A percentile compares a stretch with the other conserved stretches of the same genome.
Conservation (phyloP, 106 monocot species). For the Dioscorea zingiberensis region DNA sequence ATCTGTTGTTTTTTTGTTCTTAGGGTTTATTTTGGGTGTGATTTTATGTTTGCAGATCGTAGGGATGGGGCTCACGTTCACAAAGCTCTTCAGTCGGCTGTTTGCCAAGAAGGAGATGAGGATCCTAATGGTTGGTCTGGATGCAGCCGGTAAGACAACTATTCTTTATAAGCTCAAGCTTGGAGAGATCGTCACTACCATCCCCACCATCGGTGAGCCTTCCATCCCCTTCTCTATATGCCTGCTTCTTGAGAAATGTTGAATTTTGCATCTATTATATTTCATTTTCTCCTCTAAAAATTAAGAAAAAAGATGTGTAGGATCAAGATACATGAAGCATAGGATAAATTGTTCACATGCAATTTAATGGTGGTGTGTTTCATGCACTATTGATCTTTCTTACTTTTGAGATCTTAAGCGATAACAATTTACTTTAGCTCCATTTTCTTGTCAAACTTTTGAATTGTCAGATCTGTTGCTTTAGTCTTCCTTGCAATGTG, state of each 20-base stretch:
- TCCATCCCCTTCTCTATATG: neutral
- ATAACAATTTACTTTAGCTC: no score
- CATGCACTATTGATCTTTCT: no score
- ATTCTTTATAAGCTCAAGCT: slow-evolving; percentile 86
- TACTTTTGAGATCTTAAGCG: no score
- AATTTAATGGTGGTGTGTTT: no score
- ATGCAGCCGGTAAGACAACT: slow-evolving; percentile 71
- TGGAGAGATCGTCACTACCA: slow-evolving; percentile 79
- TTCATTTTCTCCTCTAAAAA: no score
- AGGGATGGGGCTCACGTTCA: slow-evolving; percentile 74
- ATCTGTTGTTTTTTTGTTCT: neutral
- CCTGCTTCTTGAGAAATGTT: neutral
- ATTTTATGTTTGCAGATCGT: neutral
- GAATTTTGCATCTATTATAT: no score
- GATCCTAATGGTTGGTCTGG: slow-evolving; percentile 78
- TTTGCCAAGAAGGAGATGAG: slow-evolving; percentile 89
- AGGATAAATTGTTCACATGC: no score
- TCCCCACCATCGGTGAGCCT: slow-evolving; percentile 59
- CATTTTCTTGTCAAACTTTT: no score
- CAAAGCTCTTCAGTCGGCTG: slow-evolving; percentile 78
- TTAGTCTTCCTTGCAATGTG: no score
- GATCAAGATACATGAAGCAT: no score
- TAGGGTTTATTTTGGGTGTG: neutral
- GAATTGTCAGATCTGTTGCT: no score
- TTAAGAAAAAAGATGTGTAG: no score